These are phyloP conservation scores for Phytophthora sp. DNA, from an alignment of 352 stramenopile species.

Conservation along the genomic window DNA sequence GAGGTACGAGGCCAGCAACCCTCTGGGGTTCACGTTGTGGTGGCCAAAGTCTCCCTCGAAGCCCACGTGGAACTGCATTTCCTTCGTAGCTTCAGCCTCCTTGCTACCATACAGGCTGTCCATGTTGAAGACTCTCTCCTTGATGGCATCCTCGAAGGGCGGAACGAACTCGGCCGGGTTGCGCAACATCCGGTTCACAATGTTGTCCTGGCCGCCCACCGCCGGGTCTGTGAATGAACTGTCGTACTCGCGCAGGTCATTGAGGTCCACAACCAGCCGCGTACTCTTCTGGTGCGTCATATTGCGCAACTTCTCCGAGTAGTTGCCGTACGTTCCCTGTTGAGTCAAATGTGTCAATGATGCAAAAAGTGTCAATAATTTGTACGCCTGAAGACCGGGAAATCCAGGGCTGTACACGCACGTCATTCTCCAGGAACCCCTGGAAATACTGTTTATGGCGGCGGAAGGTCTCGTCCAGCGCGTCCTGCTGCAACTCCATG, in stretches of 20 bases:
- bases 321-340: slow-evolving; percentile 78
- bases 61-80: slow-evolving; percentile 88
- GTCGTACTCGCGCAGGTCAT: slow-evolving; percentile 92
- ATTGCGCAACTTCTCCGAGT: slow-evolving; percentile 77
- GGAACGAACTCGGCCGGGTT: slow-evolving; percentile 85
- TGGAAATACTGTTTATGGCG: slow-evolving; percentile 91
- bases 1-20: slow-evolving; percentile 90
- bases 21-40: slow-evolving; percentile 93
- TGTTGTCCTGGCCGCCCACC: slow-evolving; percentile 70
- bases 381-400: background rate
- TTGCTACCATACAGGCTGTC: slow-evolving; percentile 85
- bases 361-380: slow-evolving; percentile 1
- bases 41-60: slow-evolving; percentile 94
- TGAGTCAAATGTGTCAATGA: slow-evolving; percentile 2
- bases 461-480: slow-evolving; percentile 84
- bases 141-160: slow-evolving; percentile 84
- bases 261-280: slow-evolving; percentile 89
- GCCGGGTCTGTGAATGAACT: slow-evolving; percentile 74
- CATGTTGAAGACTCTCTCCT: slow-evolving; percentile 82
- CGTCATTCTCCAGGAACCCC: slow-evolving; percentile 80
- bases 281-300: slow-evolving; percentile 82
- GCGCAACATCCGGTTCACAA: slow-evolving; percentile 72
- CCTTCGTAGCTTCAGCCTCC: slow-evolving; percentile 67
- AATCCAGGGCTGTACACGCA: slow-evolving; percentile 31
- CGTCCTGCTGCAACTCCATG: slow-evolving; percentile 87